phyloP scores from a whole-genome alignment of 2,329 filamentous ascomycete genomes.

The Neofusicoccum cordaticola region DNA sequence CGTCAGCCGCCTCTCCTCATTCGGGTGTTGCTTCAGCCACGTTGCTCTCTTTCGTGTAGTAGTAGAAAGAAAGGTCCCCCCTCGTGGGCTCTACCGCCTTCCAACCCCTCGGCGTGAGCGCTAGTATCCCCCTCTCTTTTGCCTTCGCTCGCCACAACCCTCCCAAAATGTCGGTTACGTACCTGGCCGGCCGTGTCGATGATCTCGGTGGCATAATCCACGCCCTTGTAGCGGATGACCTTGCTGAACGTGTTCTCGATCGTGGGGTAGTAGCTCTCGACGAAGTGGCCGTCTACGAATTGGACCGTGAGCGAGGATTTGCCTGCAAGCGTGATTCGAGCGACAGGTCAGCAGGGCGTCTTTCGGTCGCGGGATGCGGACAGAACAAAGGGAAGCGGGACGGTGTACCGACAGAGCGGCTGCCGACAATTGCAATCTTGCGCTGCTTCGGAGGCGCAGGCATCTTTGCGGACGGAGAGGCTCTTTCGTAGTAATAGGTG shows the following conservation, averaged over 20 bases:
- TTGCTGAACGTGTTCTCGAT: slow-evolving; percentile 99
- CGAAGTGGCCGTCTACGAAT: slow-evolving; percentile 96
- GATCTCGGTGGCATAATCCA: slow-evolving; percentile 94
- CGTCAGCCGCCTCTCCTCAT: slow-evolving; percentile 24
- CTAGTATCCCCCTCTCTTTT: not conserved
- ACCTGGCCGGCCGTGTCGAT: slow-evolving; percentile 97
- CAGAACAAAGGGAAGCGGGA: slow-evolving; percentile 17
- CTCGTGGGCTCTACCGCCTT: not conserved
- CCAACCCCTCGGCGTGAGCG: too few relatives aligned
- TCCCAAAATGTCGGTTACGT: slow-evolving; percentile 28
- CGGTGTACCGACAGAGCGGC: slow-evolving; percentile 77
- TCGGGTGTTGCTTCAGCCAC: not conserved
- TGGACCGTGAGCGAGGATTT: slow-evolving; percentile 97
- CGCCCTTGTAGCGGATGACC: slow-evolving; percentile 85
- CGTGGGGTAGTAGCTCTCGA: slow-evolving; percentile 98
- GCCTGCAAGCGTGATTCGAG: slow-evolving; percentile 53
- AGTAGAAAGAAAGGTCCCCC: not conserved
- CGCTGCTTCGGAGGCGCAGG: slow-evolving; percentile 76
- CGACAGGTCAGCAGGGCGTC: not conserved
- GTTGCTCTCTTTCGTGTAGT: not conserved
- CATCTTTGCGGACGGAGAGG: slow-evolving; percentile 46
- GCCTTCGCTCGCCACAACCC: too few relatives aligned
- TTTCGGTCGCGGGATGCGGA: not conserved
- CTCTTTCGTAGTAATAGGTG: not conserved
- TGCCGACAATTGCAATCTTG: slow-evolving; percentile 94